phyloP scores from a whole-genome alignment of 2,329 filamentous ascomycete genomes.

The Cercospora janseana region DNA sequence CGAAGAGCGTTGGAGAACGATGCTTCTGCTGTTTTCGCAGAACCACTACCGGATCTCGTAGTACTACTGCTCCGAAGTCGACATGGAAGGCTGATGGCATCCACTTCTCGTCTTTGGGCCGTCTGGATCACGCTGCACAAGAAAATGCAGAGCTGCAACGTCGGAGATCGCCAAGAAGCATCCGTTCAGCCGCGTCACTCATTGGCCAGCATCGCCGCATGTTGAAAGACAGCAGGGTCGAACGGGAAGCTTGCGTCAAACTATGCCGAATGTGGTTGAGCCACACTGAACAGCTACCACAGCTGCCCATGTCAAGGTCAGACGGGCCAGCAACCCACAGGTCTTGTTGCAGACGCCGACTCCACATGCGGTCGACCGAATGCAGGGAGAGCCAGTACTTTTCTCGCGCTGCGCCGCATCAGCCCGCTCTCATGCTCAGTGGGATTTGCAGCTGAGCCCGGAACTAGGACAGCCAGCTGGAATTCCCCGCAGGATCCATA shows the following conservation, averaged over 20 bases:
- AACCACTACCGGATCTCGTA: too few species aligned
- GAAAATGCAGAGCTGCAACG: slow-evolving; percentile 6
- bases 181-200: background rate
- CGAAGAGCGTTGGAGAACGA: too few species aligned
- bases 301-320: slow-evolving; percentile 11
- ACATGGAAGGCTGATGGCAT: too few species aligned
- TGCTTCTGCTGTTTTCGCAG: too few species aligned
- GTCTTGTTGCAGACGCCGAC: slow-evolving; percentile 13
- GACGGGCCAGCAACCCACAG: slow-evolving; percentile 3
- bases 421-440: slow-evolving; percentile 3
- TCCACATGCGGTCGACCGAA: slow-evolving; percentile 19
- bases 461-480: slow-evolving; percentile 7
- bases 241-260: background rate
- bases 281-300: slow-evolving; percentile 10
- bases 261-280: slow-evolving; percentile 9
- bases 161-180: slow-evolving; percentile 2
- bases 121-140: too few species aligned
- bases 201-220: slow-evolving; percentile 16
- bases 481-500: slow-evolving; percentile 7
- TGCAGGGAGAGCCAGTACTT: slow-evolving; percentile 9
- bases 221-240: background rate
- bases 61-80: too few species aligned
- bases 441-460: slow-evolving; percentile 5
- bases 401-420: slow-evolving; percentile 2
- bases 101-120: too few species aligned